Base-by-base conservation (phyloP, 495 filamentous ascomycete genomes). In the Neurospora sp. region DNA sequence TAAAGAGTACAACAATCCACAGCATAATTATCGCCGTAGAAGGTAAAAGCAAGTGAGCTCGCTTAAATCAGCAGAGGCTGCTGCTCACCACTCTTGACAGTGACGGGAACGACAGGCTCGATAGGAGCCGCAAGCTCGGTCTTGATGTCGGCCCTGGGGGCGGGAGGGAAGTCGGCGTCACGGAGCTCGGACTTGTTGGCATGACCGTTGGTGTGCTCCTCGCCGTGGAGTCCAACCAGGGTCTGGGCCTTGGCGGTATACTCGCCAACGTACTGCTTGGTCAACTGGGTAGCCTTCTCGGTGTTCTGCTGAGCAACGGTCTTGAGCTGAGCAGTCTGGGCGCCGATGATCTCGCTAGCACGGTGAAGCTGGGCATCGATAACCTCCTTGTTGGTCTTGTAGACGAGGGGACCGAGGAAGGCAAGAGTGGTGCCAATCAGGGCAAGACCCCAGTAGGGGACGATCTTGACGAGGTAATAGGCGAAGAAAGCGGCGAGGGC, bases 381-480 rank as follows among this genome's bases (percentile, higher is more conserved):
- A 74, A 95, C 80, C 81, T 97, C 94, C 81, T 93, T 90, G 89
- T 99, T 98, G 83, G 88, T 90, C 78, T 93, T 90, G 85, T 98
- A 98, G 82, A 96, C 81, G 71, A 98, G 87, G 44, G 96, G 96
- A n/a, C 84, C 90, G 75, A 97, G 85, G 87, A 97, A 99, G 77
- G 89, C 82, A 74, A 91, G 84, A 53, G 90, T 89, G 68, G 92
- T 91, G 72, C 86, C 87, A 75, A 98, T 87, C 72, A 98, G 84
- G 69, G 92, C 85, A 77, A 99, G 87, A 38, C 93, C 93, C 96
- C 96, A 99, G 84, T 95, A 87, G 18, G 96, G 96, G 74, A 97
- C 87, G 81, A 97, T 87, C 84, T 96, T 98, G 84, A 97, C 92
- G 76, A 99, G 86, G 86, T 90, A 95, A 85, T 98, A 98, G 73